phyloP scores from a whole-genome alignment of 768 basidiomycete genomes.

The Peribolospora kevripleyi region DNA sequence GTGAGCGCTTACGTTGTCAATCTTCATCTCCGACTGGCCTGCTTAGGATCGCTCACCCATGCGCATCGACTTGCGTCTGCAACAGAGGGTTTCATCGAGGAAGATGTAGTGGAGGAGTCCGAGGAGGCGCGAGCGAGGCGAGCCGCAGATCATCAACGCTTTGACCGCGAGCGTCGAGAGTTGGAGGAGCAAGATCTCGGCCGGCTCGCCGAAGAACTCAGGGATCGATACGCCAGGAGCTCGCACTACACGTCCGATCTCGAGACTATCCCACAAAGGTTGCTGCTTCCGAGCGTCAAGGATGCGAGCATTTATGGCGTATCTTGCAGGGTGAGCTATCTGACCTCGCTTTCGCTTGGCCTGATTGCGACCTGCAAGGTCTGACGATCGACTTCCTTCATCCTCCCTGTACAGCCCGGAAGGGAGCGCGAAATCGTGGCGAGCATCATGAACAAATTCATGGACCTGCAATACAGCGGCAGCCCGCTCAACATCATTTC shows the following conservation, averaged over 20 bases:
- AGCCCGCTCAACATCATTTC: slow-evolving; percentile 66
- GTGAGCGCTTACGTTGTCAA: slow-evolving; percentile 13
- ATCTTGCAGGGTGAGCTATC: slow-evolving; percentile 48
- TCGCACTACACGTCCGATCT: slow-evolving; percentile 22
- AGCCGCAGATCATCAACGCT: slow-evolving; percentile 33
- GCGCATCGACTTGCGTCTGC: slow-evolving; percentile 14
- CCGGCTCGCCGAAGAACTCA: slow-evolving; percentile 57
- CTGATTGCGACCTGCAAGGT: background rate
- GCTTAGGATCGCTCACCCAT: background rate
- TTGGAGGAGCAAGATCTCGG: slow-evolving; percentile 56
- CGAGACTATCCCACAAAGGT: slow-evolving; percentile 66
- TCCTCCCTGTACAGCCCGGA: slow-evolving; percentile 35
- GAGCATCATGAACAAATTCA: slow-evolving; percentile 79
- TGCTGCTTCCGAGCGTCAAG: slow-evolving; percentile 88
- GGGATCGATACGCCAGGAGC: slow-evolving; percentile 47
- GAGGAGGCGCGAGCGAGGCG: background rate
- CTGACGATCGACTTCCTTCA: background rate
- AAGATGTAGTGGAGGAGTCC: slow-evolving; percentile 24
- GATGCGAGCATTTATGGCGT: slow-evolving; percentile 93
- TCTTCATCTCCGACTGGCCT: slow-evolving; percentile 13
- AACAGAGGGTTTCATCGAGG: slow-evolving; percentile 27
- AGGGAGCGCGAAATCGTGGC: slow-evolving; percentile 81
- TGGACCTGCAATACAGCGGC: slow-evolving; percentile 54
- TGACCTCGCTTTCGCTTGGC: background rate
- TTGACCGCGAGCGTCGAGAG: slow-evolving; percentile 39